Base-by-base conservation (phyloP, 495 filamentous ascomycete genomes). In the Lepraria neglecta region DNA sequence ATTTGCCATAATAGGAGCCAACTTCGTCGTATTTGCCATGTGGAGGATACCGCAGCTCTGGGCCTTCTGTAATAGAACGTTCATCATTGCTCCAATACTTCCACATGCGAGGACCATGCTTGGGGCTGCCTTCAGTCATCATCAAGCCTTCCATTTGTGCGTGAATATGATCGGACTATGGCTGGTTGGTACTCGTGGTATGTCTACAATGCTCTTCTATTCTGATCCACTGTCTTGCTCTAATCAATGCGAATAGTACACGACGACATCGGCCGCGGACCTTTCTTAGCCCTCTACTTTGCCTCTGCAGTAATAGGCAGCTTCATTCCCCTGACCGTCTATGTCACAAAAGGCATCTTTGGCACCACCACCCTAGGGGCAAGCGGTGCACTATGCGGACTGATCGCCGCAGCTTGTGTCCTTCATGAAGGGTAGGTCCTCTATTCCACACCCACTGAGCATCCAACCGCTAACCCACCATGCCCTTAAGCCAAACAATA, bases 261-360 rank as follows among this genome's bases (percentile, higher is more conserved):
- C 75, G 91, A 96, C 66, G 86, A 96, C 58, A 80, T 97, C 57
- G 92, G 91, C 45, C 82, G 92, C 21, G 91, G 87, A 44, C 82
- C 85, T 62, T 96, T 97, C 73, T 76, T 98, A 4, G 84, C 86
- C 9, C 75, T 95, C 6, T 95, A 90, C 71, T 66, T 95, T 43
- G 73, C 82, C 0, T 76, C 82, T 4, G 92, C 90, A 45, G 80
- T 81, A 0, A 28, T 89, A 14, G 86, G 84, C 35, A 86, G 85
- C 46, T 80, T 89, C 61, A 70, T 76, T 3, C 86, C 84, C 28
- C 74, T 97, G 54, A 67, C 77, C 12, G 71, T 71, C 35, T 77
- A 82, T 54, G 85, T 91, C 38, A 62, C 91, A 11, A 60, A 69
- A 7, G 71, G 73, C 11, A 68, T 72, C 57, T 78, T 87, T 44